Conservation (phyloP, 2,329 filamentous ascomycete genomes). For the Ophiocordyceps camponoti-leonardi region DNA sequence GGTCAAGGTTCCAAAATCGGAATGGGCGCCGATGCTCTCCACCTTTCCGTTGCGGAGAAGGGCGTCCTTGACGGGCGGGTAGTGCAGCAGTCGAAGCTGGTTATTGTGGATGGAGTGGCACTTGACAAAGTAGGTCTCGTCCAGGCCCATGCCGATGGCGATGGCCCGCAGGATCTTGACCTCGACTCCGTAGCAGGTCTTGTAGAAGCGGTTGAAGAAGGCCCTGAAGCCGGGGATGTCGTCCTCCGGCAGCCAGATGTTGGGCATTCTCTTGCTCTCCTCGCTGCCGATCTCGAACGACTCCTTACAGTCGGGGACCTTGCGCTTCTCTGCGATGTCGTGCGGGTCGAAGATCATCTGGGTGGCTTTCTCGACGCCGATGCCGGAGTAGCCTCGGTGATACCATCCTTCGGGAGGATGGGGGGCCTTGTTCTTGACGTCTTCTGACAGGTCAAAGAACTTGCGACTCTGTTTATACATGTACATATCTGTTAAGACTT, state of each 20-base stretch:
- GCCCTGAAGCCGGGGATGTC: slow-evolving; percentile 7
- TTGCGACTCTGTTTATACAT: slow-evolving; percentile 8
- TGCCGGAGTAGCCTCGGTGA: slow-evolving; percentile 16
- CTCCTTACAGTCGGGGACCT: slow-evolving; percentile 20
- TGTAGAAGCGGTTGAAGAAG: slow-evolving; percentile 40
- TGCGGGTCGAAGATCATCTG: slow-evolving; percentile 14
- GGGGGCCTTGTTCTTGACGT: slow-evolving; percentile 12
- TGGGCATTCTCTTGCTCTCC: slow-evolving; percentile 8
- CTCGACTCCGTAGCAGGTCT: slow-evolving; percentile 52
- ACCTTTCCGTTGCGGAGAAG: slow-evolving; percentile 9
- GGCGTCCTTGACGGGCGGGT: slow-evolving; percentile 13
- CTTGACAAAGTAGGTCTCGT: slow-evolving; percentile 51
- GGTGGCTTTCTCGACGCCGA: slow-evolving; percentile 13
- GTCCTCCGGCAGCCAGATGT: slow-evolving; percentile 8
- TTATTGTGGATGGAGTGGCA: slow-evolving; percentile 37
- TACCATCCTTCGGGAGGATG: slow-evolving; percentile 12
- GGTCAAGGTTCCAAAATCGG: slow-evolving; percentile 23
- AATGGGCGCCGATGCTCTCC: slow-evolving; percentile 11
- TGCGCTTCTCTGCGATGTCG: slow-evolving; percentile 7
- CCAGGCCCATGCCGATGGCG: slow-evolving; percentile 53
- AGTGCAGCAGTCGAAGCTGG: slow-evolving; percentile 42
- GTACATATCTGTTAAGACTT: background rate
- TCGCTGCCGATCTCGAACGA: slow-evolving; percentile 21
- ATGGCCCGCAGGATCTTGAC: slow-evolving; percentile 60
- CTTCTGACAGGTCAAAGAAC: slow-evolving; percentile 13